These are phyloP conservation scores for Populus tremula DNA, from an alignment of 345 rosid genomes.

Conservation along the genomic window DNA sequence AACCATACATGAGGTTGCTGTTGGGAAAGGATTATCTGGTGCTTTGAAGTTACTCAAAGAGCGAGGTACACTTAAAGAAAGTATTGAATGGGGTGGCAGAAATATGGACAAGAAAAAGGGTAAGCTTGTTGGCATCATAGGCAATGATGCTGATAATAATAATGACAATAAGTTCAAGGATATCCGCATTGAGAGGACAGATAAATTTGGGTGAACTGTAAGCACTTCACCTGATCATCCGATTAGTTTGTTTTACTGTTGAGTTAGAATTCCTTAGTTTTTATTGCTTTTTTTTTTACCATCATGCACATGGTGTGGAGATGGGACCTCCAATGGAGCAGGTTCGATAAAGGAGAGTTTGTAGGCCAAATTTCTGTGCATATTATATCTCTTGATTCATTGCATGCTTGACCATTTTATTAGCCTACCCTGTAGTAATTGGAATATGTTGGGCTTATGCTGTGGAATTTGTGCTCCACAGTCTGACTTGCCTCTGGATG, in stretches of 20 bases:
- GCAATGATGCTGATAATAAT: slow-evolving; percentile 26
- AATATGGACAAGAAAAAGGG: slow-evolving; percentile 99
- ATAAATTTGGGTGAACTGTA: slow-evolving; percentile 94
- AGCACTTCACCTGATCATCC: slow-evolving; percentile 34
- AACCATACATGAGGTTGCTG: slow-evolving; percentile 77
- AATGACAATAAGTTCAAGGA: slow-evolving; percentile 52
- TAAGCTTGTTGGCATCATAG: slow-evolving; percentile 83
- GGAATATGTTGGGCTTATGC: background rate
- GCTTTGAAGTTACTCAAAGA: slow-evolving; percentile 79
- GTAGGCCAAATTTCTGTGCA: background rate
- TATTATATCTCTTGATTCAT: background rate
- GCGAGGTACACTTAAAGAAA: slow-evolving; percentile 88
- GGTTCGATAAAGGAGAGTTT: background rate
- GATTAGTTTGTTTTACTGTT: background rate
- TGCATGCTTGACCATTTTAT: background rate
- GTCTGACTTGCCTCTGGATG: background rate
- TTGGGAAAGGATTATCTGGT: slow-evolving; percentile 91
- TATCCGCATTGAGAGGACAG: slow-evolving; percentile 81
- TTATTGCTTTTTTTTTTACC: background rate
- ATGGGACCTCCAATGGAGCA: background rate
- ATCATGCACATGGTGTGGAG: background rate
- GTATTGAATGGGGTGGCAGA: slow-evolving; percentile 93
- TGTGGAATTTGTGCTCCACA: background rate
- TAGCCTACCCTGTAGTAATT: background rate
- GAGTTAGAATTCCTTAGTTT: background rate